Base-by-base conservation (phyloP, 2,329 filamentous ascomycete genomes). In the Elsinoe necatrix region DNA sequence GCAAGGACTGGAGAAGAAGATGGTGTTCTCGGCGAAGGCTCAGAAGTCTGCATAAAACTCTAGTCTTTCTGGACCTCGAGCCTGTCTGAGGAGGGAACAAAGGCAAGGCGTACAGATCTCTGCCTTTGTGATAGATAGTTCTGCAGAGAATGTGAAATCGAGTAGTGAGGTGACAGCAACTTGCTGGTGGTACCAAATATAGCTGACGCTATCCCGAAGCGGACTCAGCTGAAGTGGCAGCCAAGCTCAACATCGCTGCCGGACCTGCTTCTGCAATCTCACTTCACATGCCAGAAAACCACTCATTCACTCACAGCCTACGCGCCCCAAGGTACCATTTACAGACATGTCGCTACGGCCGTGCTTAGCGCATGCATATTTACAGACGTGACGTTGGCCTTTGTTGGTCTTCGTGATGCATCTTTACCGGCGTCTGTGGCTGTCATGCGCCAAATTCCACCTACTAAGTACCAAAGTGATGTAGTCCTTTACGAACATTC, bases 301-400 rank as follows among this genome's bases (percentile, higher is more conserved):
- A 8, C 7, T 12, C 16, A n/a, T n/a, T n/a, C 16, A 11, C 45
- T 16, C n/a, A 29, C 34, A 39, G 48, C 31, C 48, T 52, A 39
- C 34, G 48, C 48, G 48, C 48, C 20, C n/a, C n/a, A 18, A 52
- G 29, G 48, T 31, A 39, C 48, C 9, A 14, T 9, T 31, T 16
- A 25, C 5, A 21, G 18, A 50, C 12, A 20, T 31, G 25, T 39
- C 48, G 48, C 29, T 52, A 25, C n/a, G 14, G 48, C 27, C 31
- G 23, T 52, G 48, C 48, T 52, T 52, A 37, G 43, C 43, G 27
- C 43, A 52, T 52, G 48, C 31, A 37, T 52, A 52, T 52, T 52
- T 52, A 39, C 31, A 16, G 48, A 52, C 48, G 18, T 52, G 48
- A 52, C 48, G 48, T 34, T 29, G 48, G 16, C 34, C 20, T 35